phyloP scores from a whole-genome alignment of 306 rosid species.

The Vachellia pachyceras region DNA sequence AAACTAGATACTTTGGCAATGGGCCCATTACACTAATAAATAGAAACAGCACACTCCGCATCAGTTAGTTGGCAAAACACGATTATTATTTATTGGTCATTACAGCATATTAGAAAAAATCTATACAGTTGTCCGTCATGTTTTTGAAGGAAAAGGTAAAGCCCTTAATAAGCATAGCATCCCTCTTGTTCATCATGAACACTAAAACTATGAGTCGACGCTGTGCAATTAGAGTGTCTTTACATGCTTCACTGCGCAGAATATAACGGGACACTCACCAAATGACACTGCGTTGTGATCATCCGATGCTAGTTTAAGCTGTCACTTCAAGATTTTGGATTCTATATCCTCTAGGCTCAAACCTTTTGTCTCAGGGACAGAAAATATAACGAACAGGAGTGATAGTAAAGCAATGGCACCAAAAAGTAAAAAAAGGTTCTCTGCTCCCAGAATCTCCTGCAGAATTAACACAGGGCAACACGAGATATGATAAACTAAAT shows the following conservation, averaged over 20 bases:
- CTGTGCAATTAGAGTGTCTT: not conserved
- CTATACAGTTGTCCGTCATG: not conserved
- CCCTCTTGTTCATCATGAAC: not conserved
- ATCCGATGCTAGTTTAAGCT: constrained; percentile 28
- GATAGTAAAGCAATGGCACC: constrained; percentile 77
- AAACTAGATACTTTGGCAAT: not conserved
- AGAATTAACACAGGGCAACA: constrained; percentile 34
- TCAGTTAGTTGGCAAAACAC: not conserved
- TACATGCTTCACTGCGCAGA: not conserved
- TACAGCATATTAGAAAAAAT: not conserved
- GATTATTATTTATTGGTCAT: no score
- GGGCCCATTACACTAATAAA: not conserved
- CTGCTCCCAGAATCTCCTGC: constrained; percentile 94
- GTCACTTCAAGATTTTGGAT: constrained; percentile 81
- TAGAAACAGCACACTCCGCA: not conserved
- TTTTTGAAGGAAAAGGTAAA: not conserved
- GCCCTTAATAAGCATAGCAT: not conserved
- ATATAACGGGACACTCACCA: constrained; percentile 19
- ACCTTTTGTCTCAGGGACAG: constrained; percentile 96
- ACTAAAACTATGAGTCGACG: not conserved
- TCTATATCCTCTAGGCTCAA: constrained; percentile 94
- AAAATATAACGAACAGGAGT: constrained; percentile 64
- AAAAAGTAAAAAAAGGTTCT: constrained; percentile 90
- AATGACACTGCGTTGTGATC: constrained; percentile 32
- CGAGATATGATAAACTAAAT: constrained; percentile 31